These are phyloP conservation scores for Xylaria digitata DNA, from an alignment of 2,329 filamentous ascomycete species.

Conservation along the genomic window DNA sequence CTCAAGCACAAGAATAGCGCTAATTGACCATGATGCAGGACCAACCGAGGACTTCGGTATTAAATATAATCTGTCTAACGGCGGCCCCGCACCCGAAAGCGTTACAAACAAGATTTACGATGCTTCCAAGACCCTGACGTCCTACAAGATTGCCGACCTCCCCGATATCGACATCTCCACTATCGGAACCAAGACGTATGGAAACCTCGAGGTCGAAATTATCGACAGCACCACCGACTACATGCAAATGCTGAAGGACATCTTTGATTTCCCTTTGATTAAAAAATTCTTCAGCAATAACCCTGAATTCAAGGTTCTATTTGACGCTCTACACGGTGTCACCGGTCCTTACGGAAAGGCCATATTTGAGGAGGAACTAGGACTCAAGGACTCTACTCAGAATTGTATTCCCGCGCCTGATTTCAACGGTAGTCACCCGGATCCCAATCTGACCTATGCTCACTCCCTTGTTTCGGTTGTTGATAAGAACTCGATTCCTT, in stretches of 20 bases:
- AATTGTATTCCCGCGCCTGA: constrained; percentile 94
- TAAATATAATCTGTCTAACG: constrained; percentile 99
- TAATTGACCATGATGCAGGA: constrained; percentile 61
- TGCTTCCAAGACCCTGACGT: constrained; percentile 86
- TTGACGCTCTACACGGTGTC: constrained; percentile 93
- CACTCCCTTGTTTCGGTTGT: constrained; percentile 94
- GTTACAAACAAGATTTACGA: constrained; percentile 99
- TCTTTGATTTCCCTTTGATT: constrained; percentile 98
- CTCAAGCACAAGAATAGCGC: neutral
- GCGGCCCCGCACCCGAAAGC: constrained; percentile 92
- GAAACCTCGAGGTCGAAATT: constrained; percentile 90
- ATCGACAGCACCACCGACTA: constrained; percentile 95
- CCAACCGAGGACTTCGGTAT: constrained; percentile 97
- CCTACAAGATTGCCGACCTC: constrained; percentile 91
- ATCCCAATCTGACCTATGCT: constrained; percentile 97
- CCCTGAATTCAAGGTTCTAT: constrained; percentile 94
- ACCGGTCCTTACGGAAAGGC: constrained; percentile 94
- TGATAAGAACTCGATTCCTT: constrained; percentile 90
- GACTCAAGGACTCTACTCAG: constrained; percentile 80
- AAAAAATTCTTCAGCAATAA: constrained; percentile 90
- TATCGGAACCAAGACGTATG: constrained; percentile 86
- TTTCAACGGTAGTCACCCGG: constrained; percentile 96
- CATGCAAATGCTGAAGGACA: constrained; percentile 93
- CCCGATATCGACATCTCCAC: constrained; percentile 85
- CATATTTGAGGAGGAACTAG: constrained; percentile 95